phyloP scores from a whole-genome alignment of 805 yeast genomes.

The Kuraishia capsulata region DNA sequence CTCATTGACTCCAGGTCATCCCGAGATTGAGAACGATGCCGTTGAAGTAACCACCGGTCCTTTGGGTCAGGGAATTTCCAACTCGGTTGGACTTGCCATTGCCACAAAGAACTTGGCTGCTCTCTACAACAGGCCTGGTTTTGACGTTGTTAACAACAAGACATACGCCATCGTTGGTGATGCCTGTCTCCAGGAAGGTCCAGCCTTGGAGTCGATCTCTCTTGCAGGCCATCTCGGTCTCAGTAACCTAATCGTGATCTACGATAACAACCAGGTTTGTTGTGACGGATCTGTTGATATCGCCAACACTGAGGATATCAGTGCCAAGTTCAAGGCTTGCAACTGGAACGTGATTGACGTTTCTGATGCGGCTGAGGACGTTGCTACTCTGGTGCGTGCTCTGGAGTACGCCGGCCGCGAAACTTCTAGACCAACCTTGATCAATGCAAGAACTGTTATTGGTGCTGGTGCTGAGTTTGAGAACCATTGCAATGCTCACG shows the following conservation, averaged over 20 bases:
- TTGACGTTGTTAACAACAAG: constrained; percentile 18
- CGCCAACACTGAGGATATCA: constrained; percentile 23
- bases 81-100: constrained; percentile 29
- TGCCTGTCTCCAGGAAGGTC: constrained; percentile 32
- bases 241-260: constrained; percentile 25
- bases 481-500: constrained; percentile 24
- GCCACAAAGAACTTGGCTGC: constrained; percentile 25
- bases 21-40: constrained; percentile 26
- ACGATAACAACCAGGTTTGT: constrained; percentile 27
- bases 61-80: constrained; percentile 30
- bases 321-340: constrained; percentile 22
- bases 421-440: constrained; percentile 23
- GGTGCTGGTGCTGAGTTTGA: constrained; percentile 23
- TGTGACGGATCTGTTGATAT: constrained; percentile 28
- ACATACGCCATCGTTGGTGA: constrained; percentile 28
- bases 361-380: constrained; percentile 20
- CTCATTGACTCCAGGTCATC: constrained; percentile 28
- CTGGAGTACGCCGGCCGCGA: constrained; percentile 21
- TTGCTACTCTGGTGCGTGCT: constrained; percentile 23
- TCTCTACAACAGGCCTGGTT: constrained; percentile 25
- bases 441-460: constrained; percentile 24
- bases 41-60: constrained; percentile 31
- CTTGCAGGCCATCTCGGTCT: constrained; percentile 29
- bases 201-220: constrained; percentile 27
- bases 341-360: constrained; percentile 29